Percentiles rank a stretch among this genome's conserved stretches.
These are phyloP conservation scores for Nepenthes alata DNA, from an alignment of 179 eudicot genomes.

Conservation along the genomic window DNA sequence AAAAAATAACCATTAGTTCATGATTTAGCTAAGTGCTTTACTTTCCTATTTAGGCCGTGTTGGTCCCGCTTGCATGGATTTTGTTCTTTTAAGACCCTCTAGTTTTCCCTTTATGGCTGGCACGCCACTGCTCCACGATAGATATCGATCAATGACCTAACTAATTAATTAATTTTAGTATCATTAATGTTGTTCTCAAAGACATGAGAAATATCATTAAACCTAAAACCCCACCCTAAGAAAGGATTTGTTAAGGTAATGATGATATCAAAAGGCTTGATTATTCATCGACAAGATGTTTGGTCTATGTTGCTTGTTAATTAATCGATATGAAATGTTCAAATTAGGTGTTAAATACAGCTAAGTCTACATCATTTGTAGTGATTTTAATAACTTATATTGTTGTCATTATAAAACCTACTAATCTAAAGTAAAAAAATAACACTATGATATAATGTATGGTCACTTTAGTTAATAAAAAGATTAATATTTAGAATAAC, in stretches of 20 bases:
- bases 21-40: slow-evolving; percentile 7
- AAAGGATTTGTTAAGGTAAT: slow-evolving; percentile 23
- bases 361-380: not conserved
- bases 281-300: slow-evolving; percentile 10
- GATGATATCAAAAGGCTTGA: slow-evolving; percentile 20
- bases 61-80: slow-evolving; percentile 1
- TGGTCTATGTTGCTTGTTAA: slow-evolving; percentile 11
- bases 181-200: slow-evolving; percentile 10
- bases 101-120: slow-evolving; percentile 10
- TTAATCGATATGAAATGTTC: not conserved
- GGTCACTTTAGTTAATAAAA: too few species aligned
- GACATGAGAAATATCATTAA: slow-evolving; percentile 21
- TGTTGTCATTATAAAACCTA: too few species aligned
- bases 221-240: slow-evolving; percentile 14
- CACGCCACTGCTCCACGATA: not conserved
- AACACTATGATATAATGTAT: too few species aligned
- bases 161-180: not conserved
- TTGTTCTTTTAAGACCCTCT: slow-evolving; percentile 10
- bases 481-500: too few species aligned
- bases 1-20: not conserved
- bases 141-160: not conserved
- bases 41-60: slow-evolving; percentile 22
- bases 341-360: not conserved
- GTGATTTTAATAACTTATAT: too few species aligned
- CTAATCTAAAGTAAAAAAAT: too few species aligned